Percentiles rank a stretch among this genome's conserved stretches.
phyloP scores from a whole-genome alignment of 768 basidiomycete genomes.

The Tricholoma furcatifolium region DNA sequence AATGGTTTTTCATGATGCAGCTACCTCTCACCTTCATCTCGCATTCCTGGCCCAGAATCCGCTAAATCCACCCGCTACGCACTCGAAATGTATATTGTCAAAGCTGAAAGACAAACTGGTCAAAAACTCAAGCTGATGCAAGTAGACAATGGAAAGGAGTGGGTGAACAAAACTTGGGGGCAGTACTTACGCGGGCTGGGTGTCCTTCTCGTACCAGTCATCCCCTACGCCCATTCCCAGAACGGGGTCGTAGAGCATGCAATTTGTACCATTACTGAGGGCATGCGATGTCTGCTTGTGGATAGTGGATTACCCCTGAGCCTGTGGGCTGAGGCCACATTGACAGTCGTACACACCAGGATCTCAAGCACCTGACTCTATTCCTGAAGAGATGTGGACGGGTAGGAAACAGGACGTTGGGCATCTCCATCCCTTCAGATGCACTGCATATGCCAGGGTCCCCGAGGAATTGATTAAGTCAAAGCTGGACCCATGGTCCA shows the following conservation, averaged over 20 bases:
- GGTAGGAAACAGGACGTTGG: not conserved
- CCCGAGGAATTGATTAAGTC: not conserved
- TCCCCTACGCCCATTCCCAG: not conserved
- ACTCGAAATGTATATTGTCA: not conserved
- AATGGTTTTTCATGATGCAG: too few species aligned
- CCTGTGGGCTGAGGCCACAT: constrained; percentile 2
- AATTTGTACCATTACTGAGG: not conserved
- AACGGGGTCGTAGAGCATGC: not conserved
- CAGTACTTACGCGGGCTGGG: not conserved
- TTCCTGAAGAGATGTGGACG: not conserved
- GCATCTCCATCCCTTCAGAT: not conserved
- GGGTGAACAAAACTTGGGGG: not conserved
- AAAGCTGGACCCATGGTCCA: too few species aligned
- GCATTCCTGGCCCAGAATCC: too few species aligned
- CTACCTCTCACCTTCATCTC: too few species aligned
- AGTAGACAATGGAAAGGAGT: too few species aligned
- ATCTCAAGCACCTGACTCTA: not conserved
- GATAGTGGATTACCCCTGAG: not conserved
- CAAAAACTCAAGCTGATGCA: not conserved
- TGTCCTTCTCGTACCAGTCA: not conserved
- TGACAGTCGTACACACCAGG: not conserved
- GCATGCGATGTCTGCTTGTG: not conserved
- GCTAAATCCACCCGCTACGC: not conserved
- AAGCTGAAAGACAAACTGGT: not conserved
- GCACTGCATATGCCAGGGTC: not conserved